A percentile compares a stretch with the other conserved stretches of the same genome.
These are phyloP conservation scores for Penicillium maclennaniae DNA, from an alignment of 495 filamentous ascomycete genomes.

Conservation along the genomic window DNA sequence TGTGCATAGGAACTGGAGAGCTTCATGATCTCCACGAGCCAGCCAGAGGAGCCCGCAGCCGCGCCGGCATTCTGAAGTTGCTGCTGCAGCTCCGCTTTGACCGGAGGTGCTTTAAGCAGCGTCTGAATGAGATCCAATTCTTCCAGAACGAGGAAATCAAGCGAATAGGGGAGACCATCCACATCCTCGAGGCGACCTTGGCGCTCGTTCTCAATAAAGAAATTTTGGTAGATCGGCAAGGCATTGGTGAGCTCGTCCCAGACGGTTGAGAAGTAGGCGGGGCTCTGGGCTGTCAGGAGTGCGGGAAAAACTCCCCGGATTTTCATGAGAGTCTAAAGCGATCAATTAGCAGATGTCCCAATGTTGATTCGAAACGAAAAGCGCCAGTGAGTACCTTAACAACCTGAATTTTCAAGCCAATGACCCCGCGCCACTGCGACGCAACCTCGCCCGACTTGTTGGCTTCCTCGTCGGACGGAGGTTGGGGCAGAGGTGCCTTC, in stretches of 20 bases:
- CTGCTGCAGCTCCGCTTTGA: slow-evolving; percentile 77
- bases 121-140: slow-evolving; percentile 91
- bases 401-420: slow-evolving; percentile 83
- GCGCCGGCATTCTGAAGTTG: slow-evolving; percentile 61
- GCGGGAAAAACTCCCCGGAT: slow-evolving; percentile 78
- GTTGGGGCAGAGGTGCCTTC: slow-evolving; percentile 64
- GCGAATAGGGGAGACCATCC: slow-evolving; percentile 86
- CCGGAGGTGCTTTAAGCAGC: slow-evolving; percentile 74
- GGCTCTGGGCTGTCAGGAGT: slow-evolving; percentile 74
- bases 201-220: slow-evolving; percentile 80
- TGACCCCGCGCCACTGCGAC: slow-evolving; percentile 66
- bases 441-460: slow-evolving; percentile 43
- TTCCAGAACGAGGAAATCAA: slow-evolving; percentile 91
- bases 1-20: slow-evolving; percentile 82
- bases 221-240: slow-evolving; percentile 64
- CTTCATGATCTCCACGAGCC: slow-evolving; percentile 79
- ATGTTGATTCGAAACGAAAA: neutral
- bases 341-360: slow-evolving; percentile 4
- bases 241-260: slow-evolving; percentile 81
- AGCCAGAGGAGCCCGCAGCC: slow-evolving; percentile 52
- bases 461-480: slow-evolving; percentile 55
- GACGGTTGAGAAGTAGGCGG: slow-evolving; percentile 72
- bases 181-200: slow-evolving; percentile 87
- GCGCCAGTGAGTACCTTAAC: slow-evolving; percentile 55
- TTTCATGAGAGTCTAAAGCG: slow-evolving; percentile 73